A percentile compares a stretch with the other conserved stretches of the same genome.
These are phyloP conservation scores for Xylariaceae sp. DNA, from an alignment of 2,329 filamentous ascomycete genomes.

Conservation along the genomic window DNA sequence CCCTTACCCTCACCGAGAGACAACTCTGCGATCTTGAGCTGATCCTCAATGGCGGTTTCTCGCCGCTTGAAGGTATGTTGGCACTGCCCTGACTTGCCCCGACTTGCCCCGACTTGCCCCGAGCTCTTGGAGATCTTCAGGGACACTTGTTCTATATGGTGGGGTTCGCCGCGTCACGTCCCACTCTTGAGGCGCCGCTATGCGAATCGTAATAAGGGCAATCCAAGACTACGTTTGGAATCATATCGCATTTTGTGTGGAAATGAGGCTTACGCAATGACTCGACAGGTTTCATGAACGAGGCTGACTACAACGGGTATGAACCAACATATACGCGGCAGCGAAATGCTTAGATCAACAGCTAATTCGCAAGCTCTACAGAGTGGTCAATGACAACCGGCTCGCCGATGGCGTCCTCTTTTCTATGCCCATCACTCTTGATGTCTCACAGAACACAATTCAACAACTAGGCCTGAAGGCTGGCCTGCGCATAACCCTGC, in stretches of 20 bases:
- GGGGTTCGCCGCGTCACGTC: constrained; percentile 3
- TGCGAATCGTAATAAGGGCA: constrained; percentile 4
- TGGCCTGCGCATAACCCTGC: constrained; percentile 78
- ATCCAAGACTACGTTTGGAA: not conserved
- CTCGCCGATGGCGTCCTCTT: constrained; percentile 87
- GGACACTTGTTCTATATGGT: constrained; percentile 3
- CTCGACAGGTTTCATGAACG: constrained; percentile 81
- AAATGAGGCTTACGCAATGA: constrained; percentile 23
- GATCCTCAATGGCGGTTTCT: constrained; percentile 96
- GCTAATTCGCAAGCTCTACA: constrained; percentile 28
- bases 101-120: not conserved
- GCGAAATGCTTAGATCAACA: not conserved
- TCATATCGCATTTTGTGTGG: not conserved
- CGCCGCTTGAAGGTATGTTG: constrained; percentile 85
- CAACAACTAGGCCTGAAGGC: constrained; percentile 71
- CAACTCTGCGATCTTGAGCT: constrained; percentile 97
- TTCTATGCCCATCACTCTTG: constrained; percentile 94
- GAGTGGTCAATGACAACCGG: constrained; percentile 84
- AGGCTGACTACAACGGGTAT: constrained; percentile 94
- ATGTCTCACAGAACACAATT: constrained; percentile 72
- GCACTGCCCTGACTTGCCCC: not conserved
- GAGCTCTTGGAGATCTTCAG: not conserved
- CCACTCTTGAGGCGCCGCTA: not conserved
- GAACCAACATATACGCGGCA: constrained; percentile 6
- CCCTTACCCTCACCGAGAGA: constrained; percentile 81